Conservation (phyloP, 2,329 filamentous ascomycete species). For the Bipolaris oryzae region DNA sequence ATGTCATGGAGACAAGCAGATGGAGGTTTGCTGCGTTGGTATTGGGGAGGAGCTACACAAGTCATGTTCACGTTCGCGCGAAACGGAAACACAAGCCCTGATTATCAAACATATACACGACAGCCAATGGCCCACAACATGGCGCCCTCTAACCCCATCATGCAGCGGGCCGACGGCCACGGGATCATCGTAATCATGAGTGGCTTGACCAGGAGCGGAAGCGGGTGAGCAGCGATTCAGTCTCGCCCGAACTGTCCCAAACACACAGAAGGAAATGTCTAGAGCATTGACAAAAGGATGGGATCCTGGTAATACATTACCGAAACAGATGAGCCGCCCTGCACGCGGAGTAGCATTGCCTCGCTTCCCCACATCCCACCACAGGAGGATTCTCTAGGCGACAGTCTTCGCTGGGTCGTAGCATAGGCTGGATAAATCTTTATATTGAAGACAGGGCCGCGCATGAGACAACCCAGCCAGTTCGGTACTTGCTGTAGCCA, state of each 20-base stretch:
- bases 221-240: slow-evolving; percentile 10
- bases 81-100: slow-evolving; percentile 4
- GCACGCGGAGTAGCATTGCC: background rate
- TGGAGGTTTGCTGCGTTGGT: background rate
- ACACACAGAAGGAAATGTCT: background rate
- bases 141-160: slow-evolving; percentile 12
- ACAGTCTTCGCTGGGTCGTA: background rate
- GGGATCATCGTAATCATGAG: slow-evolving; percentile 28
- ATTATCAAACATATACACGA: slow-evolving; percentile 14
- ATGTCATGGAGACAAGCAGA: background rate
- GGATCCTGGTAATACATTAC: slow-evolving; percentile 1
- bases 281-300: background rate
- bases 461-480: slow-evolving; percentile 5
- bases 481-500: slow-evolving; percentile 1
- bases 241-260: background rate
- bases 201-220: slow-evolving; percentile 10
- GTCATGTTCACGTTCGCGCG: slow-evolving; percentile 4
- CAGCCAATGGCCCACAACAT: slow-evolving; percentile 9
- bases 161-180: slow-evolving; percentile 12
- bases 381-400: slow-evolving; percentile 3
- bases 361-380: slow-evolving; percentile 17
- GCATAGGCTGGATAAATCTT: slow-evolving; percentile 16
- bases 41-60: slow-evolving; percentile 1
- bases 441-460: slow-evolving; percentile 6
- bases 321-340: slow-evolving; percentile 3